Evolutionary conservation across 2,329 filamentous ascomycete genomes (phyloP).

Genomic region (Aschersonia sp.): DNA sequence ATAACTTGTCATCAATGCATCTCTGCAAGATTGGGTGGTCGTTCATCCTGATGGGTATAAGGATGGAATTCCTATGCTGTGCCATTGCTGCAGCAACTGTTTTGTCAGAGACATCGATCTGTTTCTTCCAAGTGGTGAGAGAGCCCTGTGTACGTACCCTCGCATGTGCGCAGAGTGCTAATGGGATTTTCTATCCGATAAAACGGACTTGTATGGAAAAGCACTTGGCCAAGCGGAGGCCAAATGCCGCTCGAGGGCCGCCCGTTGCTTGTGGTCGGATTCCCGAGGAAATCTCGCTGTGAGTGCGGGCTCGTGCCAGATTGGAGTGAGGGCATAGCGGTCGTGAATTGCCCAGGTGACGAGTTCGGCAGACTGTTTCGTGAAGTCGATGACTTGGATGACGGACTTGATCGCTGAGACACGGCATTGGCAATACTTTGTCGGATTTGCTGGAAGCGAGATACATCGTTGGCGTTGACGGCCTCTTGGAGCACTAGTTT

Average conservation of each 20-base stretch:
- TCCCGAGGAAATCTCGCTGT: slow-evolving; percentile 6
- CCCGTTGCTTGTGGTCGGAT: slow-evolving; percentile 6
- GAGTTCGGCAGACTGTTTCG: background rate
- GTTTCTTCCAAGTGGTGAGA: slow-evolving; percentile 13
- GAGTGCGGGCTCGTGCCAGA: slow-evolving; percentile 3
- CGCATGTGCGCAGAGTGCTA: slow-evolving; percentile 50
- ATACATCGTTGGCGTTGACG: slow-evolving; percentile 19
- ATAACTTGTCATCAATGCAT: slow-evolving; percentile 43
- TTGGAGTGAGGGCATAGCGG: slow-evolving; percentile 9
- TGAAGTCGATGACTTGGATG: slow-evolving; percentile 7
- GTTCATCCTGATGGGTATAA: slow-evolving; percentile 30
- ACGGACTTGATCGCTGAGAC: slow-evolving; percentile 13
- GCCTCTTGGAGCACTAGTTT: slow-evolving; percentile 26
- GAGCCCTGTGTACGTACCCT: slow-evolving; percentile 40
- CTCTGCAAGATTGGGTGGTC: slow-evolving; percentile 36
- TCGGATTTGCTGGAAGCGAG: slow-evolving; percentile 27
- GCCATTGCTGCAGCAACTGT: slow-evolving; percentile 33
- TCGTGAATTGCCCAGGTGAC: slow-evolving; percentile 3
- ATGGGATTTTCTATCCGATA: slow-evolving; percentile 56
- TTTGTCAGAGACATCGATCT: slow-evolving; percentile 5
- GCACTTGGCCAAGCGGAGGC: slow-evolving; percentile 6
- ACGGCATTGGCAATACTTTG: slow-evolving; percentile 24
- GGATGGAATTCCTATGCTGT: slow-evolving; percentile 34
- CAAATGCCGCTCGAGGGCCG: slow-evolving; percentile 8
- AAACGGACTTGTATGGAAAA: slow-evolving; percentile 67